These are phyloP conservation scores for Xylariaceae sp. DNA, from an alignment of 2,329 filamentous ascomycete species.

Conservation along the genomic window DNA sequence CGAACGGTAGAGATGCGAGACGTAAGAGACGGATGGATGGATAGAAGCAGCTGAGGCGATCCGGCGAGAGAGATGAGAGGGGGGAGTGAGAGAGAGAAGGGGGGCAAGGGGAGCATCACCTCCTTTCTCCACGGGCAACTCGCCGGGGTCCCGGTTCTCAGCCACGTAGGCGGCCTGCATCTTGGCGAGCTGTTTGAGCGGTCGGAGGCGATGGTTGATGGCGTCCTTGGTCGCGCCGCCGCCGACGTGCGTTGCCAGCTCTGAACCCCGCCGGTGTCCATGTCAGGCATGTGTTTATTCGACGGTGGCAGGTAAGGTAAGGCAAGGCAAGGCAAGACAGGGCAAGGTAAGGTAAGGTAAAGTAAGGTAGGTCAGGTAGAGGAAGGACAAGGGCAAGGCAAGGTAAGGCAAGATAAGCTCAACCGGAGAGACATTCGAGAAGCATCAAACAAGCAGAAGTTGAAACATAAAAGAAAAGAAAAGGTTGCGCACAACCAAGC, in stretches of 20 bases:
- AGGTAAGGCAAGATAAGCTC: too few species aligned
- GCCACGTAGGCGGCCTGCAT: slow-evolving; percentile 24
- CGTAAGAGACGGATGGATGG: neutral
- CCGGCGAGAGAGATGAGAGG: neutral
- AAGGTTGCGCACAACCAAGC: too few species aligned
- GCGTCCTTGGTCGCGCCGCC: slow-evolving; percentile 25
- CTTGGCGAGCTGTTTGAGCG: slow-evolving; percentile 30
- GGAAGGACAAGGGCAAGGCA: too few species aligned
- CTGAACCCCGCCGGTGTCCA: too few species aligned
- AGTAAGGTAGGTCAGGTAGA: too few species aligned
- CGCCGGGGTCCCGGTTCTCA: slow-evolving; percentile 26
- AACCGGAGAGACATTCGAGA: too few species aligned
- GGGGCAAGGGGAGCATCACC: slow-evolving; percentile 19
- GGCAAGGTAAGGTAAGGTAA: too few species aligned
- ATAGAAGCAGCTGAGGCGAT: neutral
- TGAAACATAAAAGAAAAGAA: too few species aligned
- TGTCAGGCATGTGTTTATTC: too few species aligned
- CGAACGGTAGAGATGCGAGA: neutral
- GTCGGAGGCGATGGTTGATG: slow-evolving; percentile 31
- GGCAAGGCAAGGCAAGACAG: neutral
- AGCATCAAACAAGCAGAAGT: too few species aligned
- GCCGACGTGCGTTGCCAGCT: slow-evolving; percentile 20
- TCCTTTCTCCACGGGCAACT: slow-evolving; percentile 28
- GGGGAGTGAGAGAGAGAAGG: slow-evolving; percentile 1
- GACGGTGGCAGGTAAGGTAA: neutral